Evolutionary conservation across 495 filamentous ascomycete genomes (phyloP).

Genomic region (Delitschia confertaspora): DNA sequence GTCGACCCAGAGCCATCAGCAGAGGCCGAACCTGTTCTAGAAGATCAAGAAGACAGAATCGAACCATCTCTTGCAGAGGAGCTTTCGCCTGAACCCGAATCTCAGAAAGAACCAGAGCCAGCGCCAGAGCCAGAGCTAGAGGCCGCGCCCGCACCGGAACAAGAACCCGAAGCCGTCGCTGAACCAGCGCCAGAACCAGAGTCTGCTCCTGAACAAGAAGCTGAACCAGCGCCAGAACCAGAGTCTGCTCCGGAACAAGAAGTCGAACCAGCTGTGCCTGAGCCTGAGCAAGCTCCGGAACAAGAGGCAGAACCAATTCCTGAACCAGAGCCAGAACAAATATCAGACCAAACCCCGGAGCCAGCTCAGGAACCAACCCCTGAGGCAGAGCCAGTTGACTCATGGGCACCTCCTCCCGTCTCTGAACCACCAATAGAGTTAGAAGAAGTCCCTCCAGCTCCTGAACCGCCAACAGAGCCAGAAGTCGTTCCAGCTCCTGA

Average conservation of each 20-base stretch:
- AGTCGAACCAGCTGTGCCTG: neutral
- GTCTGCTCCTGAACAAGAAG: neutral
- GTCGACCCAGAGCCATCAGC: neutral
- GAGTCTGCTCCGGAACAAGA: neutral
- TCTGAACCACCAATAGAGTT: neutral
- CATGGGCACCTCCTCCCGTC: neutral
- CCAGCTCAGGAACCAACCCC: neutral
- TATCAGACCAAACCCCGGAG: neutral
- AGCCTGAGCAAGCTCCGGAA: neutral
- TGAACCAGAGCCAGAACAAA: neutral
- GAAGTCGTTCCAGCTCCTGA: neutral
- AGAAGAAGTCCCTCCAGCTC: too few species aligned
- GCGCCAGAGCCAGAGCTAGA: constrained; percentile 3
- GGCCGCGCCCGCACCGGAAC: neutral
- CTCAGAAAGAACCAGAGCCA: neutral
- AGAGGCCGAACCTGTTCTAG: neutral
- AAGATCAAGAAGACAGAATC: neutral
- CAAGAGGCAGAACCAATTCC: neutral
- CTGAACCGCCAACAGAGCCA: neutral
- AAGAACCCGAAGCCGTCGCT: neutral
- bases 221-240: neutral
- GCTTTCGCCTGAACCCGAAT: neutral
- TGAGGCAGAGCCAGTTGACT: neutral
- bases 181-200: neutral
- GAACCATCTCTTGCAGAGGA: neutral